Percentiles rank a stretch among this genome's conserved stretches.
Conservation (phyloP, 805 yeast species). For the Wickerhamomyces kurtzmanii region DNA sequence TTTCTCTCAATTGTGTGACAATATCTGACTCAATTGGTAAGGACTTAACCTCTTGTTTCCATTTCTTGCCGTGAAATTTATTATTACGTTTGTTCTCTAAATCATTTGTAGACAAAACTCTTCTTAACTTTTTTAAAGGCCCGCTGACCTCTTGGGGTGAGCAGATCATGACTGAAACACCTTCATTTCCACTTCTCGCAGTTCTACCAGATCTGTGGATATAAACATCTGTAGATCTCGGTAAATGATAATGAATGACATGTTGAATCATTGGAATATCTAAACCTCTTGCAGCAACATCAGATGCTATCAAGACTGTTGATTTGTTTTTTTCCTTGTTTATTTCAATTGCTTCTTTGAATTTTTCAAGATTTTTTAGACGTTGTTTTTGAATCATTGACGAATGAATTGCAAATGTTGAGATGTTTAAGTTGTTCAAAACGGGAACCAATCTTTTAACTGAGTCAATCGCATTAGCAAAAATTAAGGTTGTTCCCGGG, state of each 20-base stretch:
- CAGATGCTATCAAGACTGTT: conserved; percentile 82
- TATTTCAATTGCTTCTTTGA: conserved; percentile 38
- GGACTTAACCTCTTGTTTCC: conserved; percentile 50
- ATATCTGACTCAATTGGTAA: conserved; percentile 74
- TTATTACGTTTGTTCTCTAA: conserved; percentile 5
- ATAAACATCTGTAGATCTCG: conserved; percentile 89
- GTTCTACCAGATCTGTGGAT: conserved; percentile 97
- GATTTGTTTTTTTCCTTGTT: conserved; percentile 33
- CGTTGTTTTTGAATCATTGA: conserved; percentile 94
- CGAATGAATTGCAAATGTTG: conserved; percentile 76
- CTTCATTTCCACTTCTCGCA: conserved; percentile 90
- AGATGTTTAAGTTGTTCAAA: conserved; percentile 57
- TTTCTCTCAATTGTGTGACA: conserved; percentile 56
- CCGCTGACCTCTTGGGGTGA: conserved; percentile 93
- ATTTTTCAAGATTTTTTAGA: conserved; percentile 74
- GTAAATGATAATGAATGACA: conserved; percentile 92
- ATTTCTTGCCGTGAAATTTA: conserved; percentile 21
- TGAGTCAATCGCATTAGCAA: conserved; percentile 92
- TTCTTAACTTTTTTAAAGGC: conserved; percentile 68
- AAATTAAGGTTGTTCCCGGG: conserved; percentile 84
- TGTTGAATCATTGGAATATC: conserved; percentile 89
- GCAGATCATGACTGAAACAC: conserved; percentile 90
- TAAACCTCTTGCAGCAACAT: conserved; percentile 96
- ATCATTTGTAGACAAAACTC: conserved; percentile 30
- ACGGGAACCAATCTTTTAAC: conserved; percentile 80